These are phyloP conservation scores for Tuber microsphaerosporum DNA, from an alignment of 495 filamentous ascomycete species.

Conservation along the genomic window DNA sequence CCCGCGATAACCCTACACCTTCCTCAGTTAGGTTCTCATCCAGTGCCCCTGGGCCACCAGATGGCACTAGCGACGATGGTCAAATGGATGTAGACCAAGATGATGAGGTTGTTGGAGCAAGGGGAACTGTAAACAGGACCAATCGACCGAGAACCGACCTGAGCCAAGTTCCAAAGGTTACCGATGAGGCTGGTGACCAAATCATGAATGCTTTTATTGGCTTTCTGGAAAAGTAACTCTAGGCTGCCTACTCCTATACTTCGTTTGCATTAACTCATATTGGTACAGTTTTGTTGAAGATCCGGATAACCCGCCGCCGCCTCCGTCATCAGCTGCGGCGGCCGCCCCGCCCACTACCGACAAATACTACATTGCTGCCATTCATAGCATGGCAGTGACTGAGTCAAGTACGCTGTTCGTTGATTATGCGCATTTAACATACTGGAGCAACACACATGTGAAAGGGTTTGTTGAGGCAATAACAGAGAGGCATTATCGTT, in stretches of 20 bases:
- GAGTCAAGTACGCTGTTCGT: constrained; percentile 94
- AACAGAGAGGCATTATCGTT: constrained; percentile 85
- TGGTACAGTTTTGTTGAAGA: constrained; percentile 65
- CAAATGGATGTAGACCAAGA: constrained; percentile 41
- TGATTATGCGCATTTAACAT: constrained; percentile 77
- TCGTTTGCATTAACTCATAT: constrained; percentile 21
- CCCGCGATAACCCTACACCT: constrained; percentile 26
- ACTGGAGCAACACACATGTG: constrained; percentile 51
- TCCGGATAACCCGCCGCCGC: constrained; percentile 61
- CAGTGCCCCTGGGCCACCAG: constrained; percentile 26
- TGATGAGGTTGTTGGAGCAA: constrained; percentile 38
- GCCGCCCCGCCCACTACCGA: constrained; percentile 51
- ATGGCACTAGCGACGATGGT: constrained; percentile 33
- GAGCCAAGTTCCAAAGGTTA: constrained; percentile 67
- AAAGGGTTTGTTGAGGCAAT: constrained; percentile 77
- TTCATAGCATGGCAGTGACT: constrained; percentile 77
- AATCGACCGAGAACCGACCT: constrained; percentile 34
- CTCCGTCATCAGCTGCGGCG: constrained; percentile 50
- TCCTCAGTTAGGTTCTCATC: constrained; percentile 27
- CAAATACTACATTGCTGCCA: constrained; percentile 94
- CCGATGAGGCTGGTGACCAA: constrained; percentile 77
- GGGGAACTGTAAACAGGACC: constrained; percentile 29
- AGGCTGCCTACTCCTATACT: not conserved
- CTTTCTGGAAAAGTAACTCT: constrained; percentile 71
- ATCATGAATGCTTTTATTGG: constrained; percentile 79